A percentile compares a stretch with the other conserved stretches of the same genome.
Conservation (phyloP, 805 yeast genomes). For the Candida silvicultrix region DNA sequence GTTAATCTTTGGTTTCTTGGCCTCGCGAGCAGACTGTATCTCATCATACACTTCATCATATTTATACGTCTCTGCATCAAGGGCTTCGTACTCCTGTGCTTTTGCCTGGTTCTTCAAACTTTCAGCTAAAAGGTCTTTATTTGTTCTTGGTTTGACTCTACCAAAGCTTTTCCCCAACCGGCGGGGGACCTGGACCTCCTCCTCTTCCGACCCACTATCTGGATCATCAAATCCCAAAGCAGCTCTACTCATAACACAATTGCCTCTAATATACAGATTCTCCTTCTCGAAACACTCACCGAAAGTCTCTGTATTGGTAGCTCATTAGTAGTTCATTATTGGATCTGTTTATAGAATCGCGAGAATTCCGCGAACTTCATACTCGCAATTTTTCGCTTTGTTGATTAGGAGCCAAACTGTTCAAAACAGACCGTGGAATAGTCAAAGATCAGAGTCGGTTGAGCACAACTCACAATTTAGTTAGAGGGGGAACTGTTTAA, state of each 20-base stretch:
- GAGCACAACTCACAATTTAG: no score
- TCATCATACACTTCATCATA: slow-evolving; percentile 44
- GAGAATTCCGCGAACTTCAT: no score
- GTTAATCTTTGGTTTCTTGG: slow-evolving; percentile 11
- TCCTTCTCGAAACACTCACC: no score
- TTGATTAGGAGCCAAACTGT: not conserved
- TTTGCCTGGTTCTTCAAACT: slow-evolving; percentile 2
- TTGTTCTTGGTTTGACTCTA: slow-evolving; percentile 2
- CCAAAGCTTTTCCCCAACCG: not conserved
- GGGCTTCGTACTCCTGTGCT: slow-evolving; percentile 5
- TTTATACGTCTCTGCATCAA: slow-evolving; percentile 23
- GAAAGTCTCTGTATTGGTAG: no score
- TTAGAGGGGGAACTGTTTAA: no score
- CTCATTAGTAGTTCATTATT: no score
- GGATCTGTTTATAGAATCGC: no score
- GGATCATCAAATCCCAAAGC: slow-evolving; percentile 10
- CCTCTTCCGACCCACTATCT: slow-evolving; percentile 3
- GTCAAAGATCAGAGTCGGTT: not conserved
- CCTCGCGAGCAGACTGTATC: slow-evolving; percentile 26
- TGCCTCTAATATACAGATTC: no score
- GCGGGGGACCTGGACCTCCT: not conserved
- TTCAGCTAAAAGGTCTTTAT: slow-evolving; percentile 2
- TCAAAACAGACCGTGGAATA: no score
- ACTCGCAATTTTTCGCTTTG: not conserved
- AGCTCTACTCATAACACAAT: slow-evolving; percentile 9